These are phyloP conservation scores for Cystobasidium onofrii DNA, from an alignment of 768 basidiomycete species.

Conservation along the genomic window DNA sequence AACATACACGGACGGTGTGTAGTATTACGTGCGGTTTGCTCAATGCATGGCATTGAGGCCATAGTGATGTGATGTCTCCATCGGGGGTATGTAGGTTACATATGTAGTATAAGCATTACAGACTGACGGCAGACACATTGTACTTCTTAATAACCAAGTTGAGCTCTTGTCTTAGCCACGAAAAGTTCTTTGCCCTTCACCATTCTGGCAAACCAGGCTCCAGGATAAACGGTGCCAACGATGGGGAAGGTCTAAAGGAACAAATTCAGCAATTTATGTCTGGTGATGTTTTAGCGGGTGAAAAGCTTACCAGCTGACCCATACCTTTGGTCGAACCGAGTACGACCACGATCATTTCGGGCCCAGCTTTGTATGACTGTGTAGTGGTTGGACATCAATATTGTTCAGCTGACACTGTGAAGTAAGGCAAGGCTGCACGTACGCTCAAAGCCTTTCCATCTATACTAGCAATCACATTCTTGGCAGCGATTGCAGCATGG, in stretches of 20 bases:
- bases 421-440: background rate
- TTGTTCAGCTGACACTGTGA: too few species aligned
- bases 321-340: background rate
- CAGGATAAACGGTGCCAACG: background rate
- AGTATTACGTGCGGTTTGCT: too few species aligned
- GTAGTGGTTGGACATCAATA: background rate
- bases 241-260: background rate
- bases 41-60: too few species aligned
- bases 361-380: background rate
- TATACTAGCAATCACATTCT: constrained; percentile 49
- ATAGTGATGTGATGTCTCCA: too few species aligned
- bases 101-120: too few species aligned
- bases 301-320: constrained; percentile 15
- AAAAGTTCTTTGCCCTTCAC: constrained; percentile 28
- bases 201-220: constrained; percentile 20
- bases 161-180: background rate
- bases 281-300: too few species aligned
- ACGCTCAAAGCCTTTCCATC: background rate
- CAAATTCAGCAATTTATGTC: background rate
- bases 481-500: constrained; percentile 51
- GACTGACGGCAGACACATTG: background rate
- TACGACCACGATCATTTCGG: constrained; percentile 11
- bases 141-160: constrained; percentile 7
- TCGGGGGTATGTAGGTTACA: too few species aligned
- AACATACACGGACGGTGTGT: too few species aligned